Percentiles rank a stretch among this genome's conserved stretches.
These are phyloP conservation scores for Syncephalis plumigaleata DNA, from an alignment of 371 early-diverging fungal genomes.

Conservation along the genomic window DNA sequence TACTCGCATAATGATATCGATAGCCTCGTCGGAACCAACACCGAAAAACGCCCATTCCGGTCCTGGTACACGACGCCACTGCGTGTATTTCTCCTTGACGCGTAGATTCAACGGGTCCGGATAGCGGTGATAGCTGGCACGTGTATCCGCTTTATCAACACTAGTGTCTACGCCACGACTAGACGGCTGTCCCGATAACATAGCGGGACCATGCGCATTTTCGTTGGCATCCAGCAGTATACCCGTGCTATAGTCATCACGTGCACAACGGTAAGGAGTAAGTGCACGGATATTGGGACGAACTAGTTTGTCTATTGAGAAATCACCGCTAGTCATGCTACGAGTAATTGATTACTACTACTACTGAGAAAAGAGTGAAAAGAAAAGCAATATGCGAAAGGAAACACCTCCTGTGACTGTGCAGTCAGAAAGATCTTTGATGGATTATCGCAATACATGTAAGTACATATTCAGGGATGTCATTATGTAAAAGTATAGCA, in stretches of 20 bases:
- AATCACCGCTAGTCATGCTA: no score
- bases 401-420: no score
- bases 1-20: slow-evolving; percentile 81
- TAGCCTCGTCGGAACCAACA: slow-evolving; percentile 92
- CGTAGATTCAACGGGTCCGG: slow-evolving; percentile 83
- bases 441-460: no score
- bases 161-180: slow-evolving; percentile 6
- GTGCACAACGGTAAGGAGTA: slow-evolving; percentile 92
- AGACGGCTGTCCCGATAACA: slow-evolving; percentile 10
- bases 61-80: slow-evolving; percentile 43
- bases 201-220: slow-evolving; percentile 77
- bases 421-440: no score
- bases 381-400: no score
- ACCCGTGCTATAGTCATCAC: slow-evolving; percentile 86
- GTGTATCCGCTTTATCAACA: not conserved
- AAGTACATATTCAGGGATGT: no score
- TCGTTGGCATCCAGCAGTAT: slow-evolving; percentile 96
- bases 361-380: no score
- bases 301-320: slow-evolving; percentile 52
- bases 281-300: slow-evolving; percentile 88
- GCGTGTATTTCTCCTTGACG: slow-evolving; percentile 57
- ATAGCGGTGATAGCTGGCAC: slow-evolving; percentile 68
- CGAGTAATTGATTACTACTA: no score
- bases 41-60: slow-evolving; percentile 74
- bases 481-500: no score